These are phyloP conservation scores for Dionaea muscipula DNA, from an alignment of 179 eudicot species.

Conservation along the genomic window DNA sequence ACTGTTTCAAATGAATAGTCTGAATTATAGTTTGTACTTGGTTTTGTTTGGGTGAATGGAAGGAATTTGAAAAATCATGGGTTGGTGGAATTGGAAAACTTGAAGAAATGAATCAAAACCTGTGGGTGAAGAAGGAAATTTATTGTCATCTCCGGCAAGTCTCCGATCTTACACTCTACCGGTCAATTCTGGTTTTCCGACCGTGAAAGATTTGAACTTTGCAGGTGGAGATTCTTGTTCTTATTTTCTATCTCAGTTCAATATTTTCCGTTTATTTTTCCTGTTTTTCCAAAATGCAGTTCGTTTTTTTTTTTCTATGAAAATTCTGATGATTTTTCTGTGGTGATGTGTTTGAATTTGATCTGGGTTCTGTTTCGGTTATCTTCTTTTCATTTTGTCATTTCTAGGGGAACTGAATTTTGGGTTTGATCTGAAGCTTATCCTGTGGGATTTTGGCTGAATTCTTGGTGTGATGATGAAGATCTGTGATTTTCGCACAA, in stretches of 20 bases:
- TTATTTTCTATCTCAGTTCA: background rate
- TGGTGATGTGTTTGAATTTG: background rate
- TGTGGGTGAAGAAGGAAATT: background rate
- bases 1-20: background rate
- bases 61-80: constrained; percentile 11
- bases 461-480: no score
- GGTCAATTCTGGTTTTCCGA: constrained; percentile 8
- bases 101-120: constrained; percentile 8
- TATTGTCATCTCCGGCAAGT: constrained; percentile 9
- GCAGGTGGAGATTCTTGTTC: constrained; percentile 19
- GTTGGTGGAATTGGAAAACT: constrained; percentile 16
- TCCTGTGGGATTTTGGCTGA: no score
- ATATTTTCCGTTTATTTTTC: background rate
- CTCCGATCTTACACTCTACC: constrained; percentile 9
- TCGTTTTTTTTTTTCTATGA: no score
- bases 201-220: constrained; percentile 6
- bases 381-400: no score
- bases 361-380: background rate
- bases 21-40: no score
- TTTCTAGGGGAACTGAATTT: no score
- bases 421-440: no score
- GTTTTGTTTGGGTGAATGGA: background rate
- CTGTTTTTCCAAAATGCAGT: background rate
- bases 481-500: no score
- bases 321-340: no score